Conservation (phyloP, 2,329 filamentous ascomycete genomes). For the Alternaria brassicae region DNA sequence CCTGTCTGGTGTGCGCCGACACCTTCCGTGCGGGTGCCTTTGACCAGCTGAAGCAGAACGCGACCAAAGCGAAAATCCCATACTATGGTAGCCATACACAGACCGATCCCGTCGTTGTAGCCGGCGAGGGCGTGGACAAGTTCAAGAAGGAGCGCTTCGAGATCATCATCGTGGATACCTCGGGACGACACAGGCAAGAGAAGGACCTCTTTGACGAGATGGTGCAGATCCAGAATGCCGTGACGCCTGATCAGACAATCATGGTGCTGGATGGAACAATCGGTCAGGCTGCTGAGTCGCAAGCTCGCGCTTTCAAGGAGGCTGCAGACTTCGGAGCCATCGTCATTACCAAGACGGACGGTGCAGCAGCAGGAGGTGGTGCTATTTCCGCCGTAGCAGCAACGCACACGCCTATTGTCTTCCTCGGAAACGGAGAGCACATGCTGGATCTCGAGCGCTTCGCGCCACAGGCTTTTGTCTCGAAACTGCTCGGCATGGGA, state of each 20-base stretch:
- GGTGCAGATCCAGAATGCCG: conserved; percentile 91
- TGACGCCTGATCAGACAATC: conserved; percentile 94
- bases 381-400: conserved; percentile 97
- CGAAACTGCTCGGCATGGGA: conserved; percentile 94
- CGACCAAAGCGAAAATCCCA: conserved; percentile 97
- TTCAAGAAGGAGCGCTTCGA: conserved; percentile 99
- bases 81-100: conserved; percentile 98
- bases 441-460: conserved; percentile 95
- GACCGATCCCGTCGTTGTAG: conserved; percentile 92
- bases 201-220: conserved; percentile 96
- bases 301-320: conserved; percentile 96
- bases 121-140: conserved; percentile 94
- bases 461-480: conserved; percentile 89
- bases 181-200: conserved; percentile 92
- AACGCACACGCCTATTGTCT: conserved; percentile 95
- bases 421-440: conserved; percentile 97
- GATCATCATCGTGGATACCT: conserved; percentile 98
- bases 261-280: conserved; percentile 98
- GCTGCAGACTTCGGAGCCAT: conserved; percentile 97
- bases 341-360: conserved; percentile 98
- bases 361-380: conserved; percentile 92
- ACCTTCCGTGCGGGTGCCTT: conserved; percentile 99
- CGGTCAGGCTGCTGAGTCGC: conserved; percentile 92
- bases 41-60: conserved; percentile 98
- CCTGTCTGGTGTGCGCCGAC: conserved; percentile 94